Percentiles rank a stretch among this genome's conserved stretches.
Evolutionary conservation across 441 rosid genomes (phyloP).

Genomic region (Syzygium malaccense): DNA sequence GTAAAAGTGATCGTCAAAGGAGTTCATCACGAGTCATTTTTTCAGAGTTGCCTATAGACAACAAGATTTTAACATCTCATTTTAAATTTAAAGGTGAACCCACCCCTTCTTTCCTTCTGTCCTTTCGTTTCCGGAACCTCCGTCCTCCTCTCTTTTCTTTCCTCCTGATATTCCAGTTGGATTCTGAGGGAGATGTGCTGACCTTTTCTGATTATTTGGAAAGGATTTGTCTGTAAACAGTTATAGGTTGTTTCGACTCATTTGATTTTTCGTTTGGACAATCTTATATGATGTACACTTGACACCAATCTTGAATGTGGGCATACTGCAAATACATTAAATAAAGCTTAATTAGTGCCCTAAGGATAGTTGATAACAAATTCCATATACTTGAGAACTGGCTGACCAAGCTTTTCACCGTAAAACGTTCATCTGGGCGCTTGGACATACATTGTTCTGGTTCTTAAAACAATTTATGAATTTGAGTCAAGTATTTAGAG

Average conservation of each 20-base stretch:
- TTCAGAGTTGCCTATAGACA: background rate
- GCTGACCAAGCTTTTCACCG: background rate
- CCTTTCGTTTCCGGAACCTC: background rate
- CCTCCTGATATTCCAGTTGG: background rate
- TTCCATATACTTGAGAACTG: background rate
- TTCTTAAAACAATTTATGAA: background rate
- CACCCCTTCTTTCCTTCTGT: background rate
- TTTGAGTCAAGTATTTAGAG: background rate
- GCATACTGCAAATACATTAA: background rate
- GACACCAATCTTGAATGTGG: background rate
- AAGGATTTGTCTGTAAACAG: background rate
- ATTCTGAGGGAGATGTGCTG: background rate
- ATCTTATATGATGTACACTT: background rate
- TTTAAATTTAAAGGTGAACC: background rate
- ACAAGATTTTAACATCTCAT: background rate
- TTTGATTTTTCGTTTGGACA: background rate
- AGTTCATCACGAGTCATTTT: background rate
- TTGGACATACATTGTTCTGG: background rate
- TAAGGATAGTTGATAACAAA: background rate
- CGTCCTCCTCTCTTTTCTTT: background rate
- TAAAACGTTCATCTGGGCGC: background rate
- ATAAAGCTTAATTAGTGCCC: background rate
- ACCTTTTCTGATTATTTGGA: background rate
- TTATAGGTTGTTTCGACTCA: background rate
- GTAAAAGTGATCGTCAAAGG: background rate